Evolutionary conservation across 83 land plant species (phyloP).

Genomic region (Picea engelmannii): DNA sequence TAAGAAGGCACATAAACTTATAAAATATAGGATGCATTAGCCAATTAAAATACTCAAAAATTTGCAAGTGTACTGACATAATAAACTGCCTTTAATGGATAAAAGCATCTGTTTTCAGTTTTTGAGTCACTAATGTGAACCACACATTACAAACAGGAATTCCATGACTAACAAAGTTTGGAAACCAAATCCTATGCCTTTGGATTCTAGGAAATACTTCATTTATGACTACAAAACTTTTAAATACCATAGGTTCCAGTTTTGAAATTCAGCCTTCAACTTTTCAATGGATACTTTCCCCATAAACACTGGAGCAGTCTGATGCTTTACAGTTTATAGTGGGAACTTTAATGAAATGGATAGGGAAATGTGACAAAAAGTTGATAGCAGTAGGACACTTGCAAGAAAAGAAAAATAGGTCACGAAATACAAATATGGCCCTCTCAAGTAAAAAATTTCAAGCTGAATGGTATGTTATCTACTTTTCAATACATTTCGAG

Average conservation of each 20-base stretch:
- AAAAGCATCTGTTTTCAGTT: background rate
- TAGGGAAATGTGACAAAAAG: background rate
- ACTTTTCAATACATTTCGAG: too few relatives aligned
- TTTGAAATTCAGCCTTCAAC: background rate
- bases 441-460: background rate
- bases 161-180: background rate
- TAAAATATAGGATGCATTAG: background rate
- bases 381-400: background rate
- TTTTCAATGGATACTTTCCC: background rate
- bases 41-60: background rate
- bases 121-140: background rate
- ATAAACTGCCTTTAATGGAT: background rate
- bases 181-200: background rate
- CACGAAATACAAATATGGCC: background rate
- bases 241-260: conserved; percentile 3
- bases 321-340: background rate
- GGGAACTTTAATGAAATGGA: background rate
- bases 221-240: background rate
- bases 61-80: background rate
- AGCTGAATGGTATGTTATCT: too few relatives aligned
- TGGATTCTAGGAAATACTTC: background rate
- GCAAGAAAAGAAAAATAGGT: background rate
- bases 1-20: background rate
- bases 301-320: conserved; percentile 7
- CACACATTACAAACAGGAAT: too few relatives aligned